phyloP scores from a whole-genome alignment of 768 basidiomycete genomes.

The Termitomyces sp. region DNA sequence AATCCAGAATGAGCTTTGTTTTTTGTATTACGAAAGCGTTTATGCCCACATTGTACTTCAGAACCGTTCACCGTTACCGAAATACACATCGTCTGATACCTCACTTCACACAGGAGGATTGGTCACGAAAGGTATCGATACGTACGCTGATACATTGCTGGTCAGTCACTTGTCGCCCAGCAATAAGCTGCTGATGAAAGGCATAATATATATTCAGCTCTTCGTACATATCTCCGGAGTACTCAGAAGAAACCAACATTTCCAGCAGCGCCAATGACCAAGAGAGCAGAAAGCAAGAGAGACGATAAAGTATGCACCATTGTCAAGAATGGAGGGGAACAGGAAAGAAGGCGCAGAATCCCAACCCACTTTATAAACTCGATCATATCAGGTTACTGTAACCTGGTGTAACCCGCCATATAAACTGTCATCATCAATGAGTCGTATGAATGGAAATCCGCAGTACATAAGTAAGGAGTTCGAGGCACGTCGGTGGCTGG shows the following conservation, averaged over 20 bases:
- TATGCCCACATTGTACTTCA: conserved; percentile 36
- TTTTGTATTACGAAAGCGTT: not conserved
- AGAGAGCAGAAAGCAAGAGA: not conserved
- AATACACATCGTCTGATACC: conserved; percentile 42
- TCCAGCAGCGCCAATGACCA: conserved; percentile 1
- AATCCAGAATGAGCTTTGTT: not conserved
- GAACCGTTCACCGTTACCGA: conserved; percentile 42
- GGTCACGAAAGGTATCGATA: not conserved
- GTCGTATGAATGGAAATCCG: not conserved
- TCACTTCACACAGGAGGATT: not conserved
- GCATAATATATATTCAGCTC: not conserved
- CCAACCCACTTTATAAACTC: not conserved
- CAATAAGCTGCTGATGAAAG: conserved; percentile 5
- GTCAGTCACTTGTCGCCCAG: conserved; percentile 10
- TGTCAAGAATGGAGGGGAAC: not conserved
- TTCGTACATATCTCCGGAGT: not conserved
- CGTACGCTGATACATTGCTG: conserved; percentile 18
- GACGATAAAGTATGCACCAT: conserved; percentile 1
- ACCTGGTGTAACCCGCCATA: not conserved
- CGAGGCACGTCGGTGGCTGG: not conserved
- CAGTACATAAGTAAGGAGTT: not conserved
- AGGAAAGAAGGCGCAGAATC: not conserved
- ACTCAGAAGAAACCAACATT: conserved; percentile 3
- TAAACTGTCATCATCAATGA: conserved; percentile 4
- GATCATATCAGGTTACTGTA: conserved; percentile 6